Percentiles rank a stretch among this genome's conserved stretches.
Conservation (phyloP, 2,329 filamentous ascomycete species). For the Colletotrichum tabaci region DNA sequence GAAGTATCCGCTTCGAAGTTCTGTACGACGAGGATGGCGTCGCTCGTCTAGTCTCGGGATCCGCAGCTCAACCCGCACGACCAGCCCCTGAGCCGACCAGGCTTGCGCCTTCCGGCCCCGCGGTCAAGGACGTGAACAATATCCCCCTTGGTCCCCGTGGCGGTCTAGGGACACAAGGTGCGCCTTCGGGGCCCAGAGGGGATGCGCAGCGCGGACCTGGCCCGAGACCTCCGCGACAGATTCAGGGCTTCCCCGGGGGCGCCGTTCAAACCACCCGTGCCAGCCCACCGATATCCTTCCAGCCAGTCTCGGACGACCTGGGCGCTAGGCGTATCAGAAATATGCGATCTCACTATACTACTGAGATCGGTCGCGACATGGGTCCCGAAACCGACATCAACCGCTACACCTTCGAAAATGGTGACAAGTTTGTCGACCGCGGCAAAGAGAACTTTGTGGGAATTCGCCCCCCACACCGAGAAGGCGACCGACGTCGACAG, state of each 20-base stretch:
- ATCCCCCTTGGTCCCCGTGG: constrained; percentile 55
- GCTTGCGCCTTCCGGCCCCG: constrained; percentile 36
- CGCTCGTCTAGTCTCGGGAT: constrained; percentile 63
- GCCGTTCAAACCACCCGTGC: constrained; percentile 56
- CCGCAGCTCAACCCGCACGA: constrained; percentile 31
- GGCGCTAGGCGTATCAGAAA: constrained; percentile 75
- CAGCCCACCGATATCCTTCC: constrained; percentile 60
- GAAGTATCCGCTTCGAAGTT: constrained; percentile 78
- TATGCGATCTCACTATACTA: constrained; percentile 64
- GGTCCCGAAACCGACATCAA: constrained; percentile 69
- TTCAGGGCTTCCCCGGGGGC: constrained; percentile 44
- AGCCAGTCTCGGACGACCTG: constrained; percentile 75
- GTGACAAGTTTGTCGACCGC: constrained; percentile 77
- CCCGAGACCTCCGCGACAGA: constrained; percentile 39
- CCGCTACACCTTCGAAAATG: constrained; percentile 81
- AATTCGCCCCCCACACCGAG: constrained; percentile 72
- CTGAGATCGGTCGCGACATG: constrained; percentile 56
- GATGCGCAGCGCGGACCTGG: constrained; percentile 52
- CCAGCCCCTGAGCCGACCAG: constrained; percentile 34
- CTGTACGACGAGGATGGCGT: constrained; percentile 74
- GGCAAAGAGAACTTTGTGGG: constrained; percentile 79
- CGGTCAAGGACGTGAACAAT: constrained; percentile 49
- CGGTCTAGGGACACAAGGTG: constrained; percentile 39
- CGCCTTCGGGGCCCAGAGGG: constrained; percentile 56
- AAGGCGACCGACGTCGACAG: constrained; percentile 57